phyloP scores from a whole-genome alignment of 495 filamentous ascomycete genomes.

The Parathielavia hyrcaniae region DNA sequence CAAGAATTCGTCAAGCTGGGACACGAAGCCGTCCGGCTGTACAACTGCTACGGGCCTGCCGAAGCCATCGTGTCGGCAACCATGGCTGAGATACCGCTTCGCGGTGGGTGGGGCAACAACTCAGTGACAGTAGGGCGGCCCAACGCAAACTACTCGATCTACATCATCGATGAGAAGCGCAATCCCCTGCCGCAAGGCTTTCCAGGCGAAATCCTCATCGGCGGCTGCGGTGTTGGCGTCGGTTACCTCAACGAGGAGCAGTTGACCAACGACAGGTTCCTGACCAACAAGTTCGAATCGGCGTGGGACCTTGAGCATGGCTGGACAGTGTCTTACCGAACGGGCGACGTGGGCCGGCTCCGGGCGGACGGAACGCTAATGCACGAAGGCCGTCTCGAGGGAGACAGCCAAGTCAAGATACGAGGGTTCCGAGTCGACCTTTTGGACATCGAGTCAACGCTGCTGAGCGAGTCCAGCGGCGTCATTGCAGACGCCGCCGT shows the following conservation, averaged over 20 bases:
- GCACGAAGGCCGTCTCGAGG: constrained; percentile 37
- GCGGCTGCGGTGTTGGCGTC: constrained; percentile 30
- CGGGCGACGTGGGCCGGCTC: constrained; percentile 38
- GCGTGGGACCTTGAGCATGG: background rate
- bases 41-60: background rate
- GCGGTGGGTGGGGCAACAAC: background rate
- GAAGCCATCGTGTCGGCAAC: background rate
- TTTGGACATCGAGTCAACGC: constrained; percentile 40
- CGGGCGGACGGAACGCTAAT: constrained; percentile 36
- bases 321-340: constrained; percentile 31
- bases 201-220: constrained; percentile 36
- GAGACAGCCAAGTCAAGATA: constrained; percentile 49
- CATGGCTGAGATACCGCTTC: background rate
- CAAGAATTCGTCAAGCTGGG: background rate
- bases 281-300: background rate
- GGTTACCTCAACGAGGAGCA: constrained; percentile 29
- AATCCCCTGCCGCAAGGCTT: constrained; percentile 36
- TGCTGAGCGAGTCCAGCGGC: constrained; percentile 29
- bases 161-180: constrained; percentile 41
- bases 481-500: background rate
- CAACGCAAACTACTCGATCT: constrained; percentile 33
- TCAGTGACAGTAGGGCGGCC: constrained; percentile 9
- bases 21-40: background rate
- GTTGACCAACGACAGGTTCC: background rate
- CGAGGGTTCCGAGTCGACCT: constrained; percentile 50